A percentile compares a stretch with the other conserved stretches of the same genome.
phyloP scores from a whole-genome alignment of 495 filamentous ascomycete genomes.

The Hypoxylon lienhwacheense region DNA sequence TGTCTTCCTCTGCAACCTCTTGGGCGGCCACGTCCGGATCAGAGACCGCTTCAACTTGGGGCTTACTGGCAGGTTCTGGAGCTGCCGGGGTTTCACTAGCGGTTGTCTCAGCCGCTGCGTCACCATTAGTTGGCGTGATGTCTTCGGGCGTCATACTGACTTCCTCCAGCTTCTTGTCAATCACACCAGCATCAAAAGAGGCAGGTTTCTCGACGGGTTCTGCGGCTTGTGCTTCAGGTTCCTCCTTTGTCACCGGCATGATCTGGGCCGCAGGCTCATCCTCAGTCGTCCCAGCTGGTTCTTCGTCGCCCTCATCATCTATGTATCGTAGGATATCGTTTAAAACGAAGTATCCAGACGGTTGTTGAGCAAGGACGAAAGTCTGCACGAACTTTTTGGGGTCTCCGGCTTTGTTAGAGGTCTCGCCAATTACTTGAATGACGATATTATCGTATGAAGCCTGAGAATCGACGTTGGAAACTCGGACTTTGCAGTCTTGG shows the following conservation, averaged over 20 bases:
- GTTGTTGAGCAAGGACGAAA: slow-evolving; percentile 96
- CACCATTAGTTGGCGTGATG: slow-evolving; percentile 41
- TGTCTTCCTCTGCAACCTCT: slow-evolving; percentile 52
- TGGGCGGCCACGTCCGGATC: slow-evolving; percentile 45
- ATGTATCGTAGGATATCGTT: slow-evolving; percentile 98
- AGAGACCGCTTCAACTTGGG: slow-evolving; percentile 43
- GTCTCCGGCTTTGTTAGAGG: slow-evolving; percentile 86
- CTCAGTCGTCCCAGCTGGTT: slow-evolving; percentile 44
- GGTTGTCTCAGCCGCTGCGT: slow-evolving; percentile 41
- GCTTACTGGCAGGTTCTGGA: slow-evolving; percentile 52
- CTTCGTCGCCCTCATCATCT: slow-evolving; percentile 72
- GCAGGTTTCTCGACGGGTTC: slow-evolving; percentile 48
- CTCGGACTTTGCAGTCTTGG: slow-evolving; percentile 97
- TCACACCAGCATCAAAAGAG: slow-evolving; percentile 47
- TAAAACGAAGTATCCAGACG: slow-evolving; percentile 95
- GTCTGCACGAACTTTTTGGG: slow-evolving; percentile 96
- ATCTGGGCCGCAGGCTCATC: slow-evolving; percentile 47
- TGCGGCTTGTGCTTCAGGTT: slow-evolving; percentile 48
- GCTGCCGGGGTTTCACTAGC: slow-evolving; percentile 52
- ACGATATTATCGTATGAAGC: slow-evolving; percentile 89
- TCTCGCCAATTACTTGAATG: slow-evolving; percentile 96
- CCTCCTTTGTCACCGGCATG: slow-evolving; percentile 45
- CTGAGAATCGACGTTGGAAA: slow-evolving; percentile 96
- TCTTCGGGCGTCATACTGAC: slow-evolving; percentile 40
- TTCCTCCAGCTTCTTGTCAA: slow-evolving; percentile 56